Conservation (phyloP, 2,329 filamentous ascomycete genomes). For the Scedosporium dehoogii region DNA sequence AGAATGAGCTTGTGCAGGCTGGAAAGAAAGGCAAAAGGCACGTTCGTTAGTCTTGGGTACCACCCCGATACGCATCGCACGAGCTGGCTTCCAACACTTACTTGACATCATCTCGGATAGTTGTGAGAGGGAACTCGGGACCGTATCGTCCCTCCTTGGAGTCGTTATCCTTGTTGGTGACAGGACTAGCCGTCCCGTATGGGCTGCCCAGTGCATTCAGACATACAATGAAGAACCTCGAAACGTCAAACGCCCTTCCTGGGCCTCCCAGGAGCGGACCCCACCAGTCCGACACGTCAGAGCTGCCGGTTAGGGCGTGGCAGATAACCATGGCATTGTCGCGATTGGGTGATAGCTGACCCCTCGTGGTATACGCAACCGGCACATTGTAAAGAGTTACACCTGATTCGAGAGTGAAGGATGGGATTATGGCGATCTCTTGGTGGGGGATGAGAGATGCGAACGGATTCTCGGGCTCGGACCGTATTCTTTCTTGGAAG, state of each 20-base stretch:
- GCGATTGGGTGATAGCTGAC: constrained; percentile 45
- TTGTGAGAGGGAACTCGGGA: constrained; percentile 92
- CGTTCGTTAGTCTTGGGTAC: neutral
- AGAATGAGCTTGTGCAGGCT: constrained; percentile 72
- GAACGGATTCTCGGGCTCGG: constrained; percentile 88
- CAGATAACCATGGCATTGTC: constrained; percentile 70
- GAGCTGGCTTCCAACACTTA: constrained; percentile 31
- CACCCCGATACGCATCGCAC: neutral
- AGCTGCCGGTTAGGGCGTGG: constrained; percentile 76
- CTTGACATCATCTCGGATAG: constrained; percentile 92
- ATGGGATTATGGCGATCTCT: constrained; percentile 74
- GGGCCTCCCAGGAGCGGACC: constrained; percentile 69
- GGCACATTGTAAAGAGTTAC: constrained; percentile 69
- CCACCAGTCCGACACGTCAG: constrained; percentile 84
- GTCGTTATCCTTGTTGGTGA: constrained; percentile 80
- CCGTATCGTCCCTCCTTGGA: constrained; percentile 68
- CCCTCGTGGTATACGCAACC: constrained; percentile 57
- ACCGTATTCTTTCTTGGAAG: constrained; percentile 52
- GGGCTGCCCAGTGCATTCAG: constrained; percentile 80
- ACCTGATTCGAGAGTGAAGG: constrained; percentile 88
- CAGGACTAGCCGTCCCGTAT: constrained; percentile 78
- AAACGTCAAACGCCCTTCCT: constrained; percentile 71
- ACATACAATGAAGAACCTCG: constrained; percentile 75
- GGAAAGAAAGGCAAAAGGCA: constrained; percentile 3
- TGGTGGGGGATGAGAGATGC: constrained; percentile 79